Base-by-base conservation (phyloP, 306 rosid species). In the Rosa persica region DNA sequence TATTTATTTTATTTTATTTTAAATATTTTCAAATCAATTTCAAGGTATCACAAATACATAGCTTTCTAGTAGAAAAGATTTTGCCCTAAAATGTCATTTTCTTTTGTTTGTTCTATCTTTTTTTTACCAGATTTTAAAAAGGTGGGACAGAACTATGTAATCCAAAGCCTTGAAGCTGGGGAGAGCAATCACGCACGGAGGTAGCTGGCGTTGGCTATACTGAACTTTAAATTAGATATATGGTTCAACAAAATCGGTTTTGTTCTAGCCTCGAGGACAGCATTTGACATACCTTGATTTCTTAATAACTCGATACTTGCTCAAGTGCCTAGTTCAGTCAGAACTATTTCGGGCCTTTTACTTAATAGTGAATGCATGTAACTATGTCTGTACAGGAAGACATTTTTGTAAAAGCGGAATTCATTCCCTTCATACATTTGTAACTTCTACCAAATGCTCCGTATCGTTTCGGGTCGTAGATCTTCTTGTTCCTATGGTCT, bases 131-230 rank as follows among this genome's bases (percentile, higher is more conserved):
- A 58, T 55, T 43, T 75, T 25, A 42, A 78, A 70, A 55, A 67
- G 77, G 23, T 57, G 38, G 79, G 73, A 80, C 79, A 73, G 49
- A 67, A 80, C 79, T 10, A 61, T 74, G 2, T 74, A 74, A 74
- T 25, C 60, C 30, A 55, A 7, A 61, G 67, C 38, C 25, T n/a
- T 17, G 60, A 76, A 12, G 77, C 17, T 57, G 67, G 25, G 6
- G n/a, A 47, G 46, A 16, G 38, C 49, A 66, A 38, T 38, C 25
- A 39, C 46, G 70, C 20, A 38, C 12, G 16, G 15, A 38, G 2
- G 25, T 9, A 17, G 48, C 47, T 66, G 23, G 27, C 25, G 13
- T 66, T 17, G 47, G 47, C 70, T 30, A 67, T n/a, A 40, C 47
- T 67, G 48, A 67, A 67, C 27, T 12, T 67, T 20, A 20, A 64